A percentile compares a stretch with the other conserved stretches of the same genome.
phyloP scores from a whole-genome alignment of 495 filamentous ascomycete genomes.

The Xylaria palmicola region DNA sequence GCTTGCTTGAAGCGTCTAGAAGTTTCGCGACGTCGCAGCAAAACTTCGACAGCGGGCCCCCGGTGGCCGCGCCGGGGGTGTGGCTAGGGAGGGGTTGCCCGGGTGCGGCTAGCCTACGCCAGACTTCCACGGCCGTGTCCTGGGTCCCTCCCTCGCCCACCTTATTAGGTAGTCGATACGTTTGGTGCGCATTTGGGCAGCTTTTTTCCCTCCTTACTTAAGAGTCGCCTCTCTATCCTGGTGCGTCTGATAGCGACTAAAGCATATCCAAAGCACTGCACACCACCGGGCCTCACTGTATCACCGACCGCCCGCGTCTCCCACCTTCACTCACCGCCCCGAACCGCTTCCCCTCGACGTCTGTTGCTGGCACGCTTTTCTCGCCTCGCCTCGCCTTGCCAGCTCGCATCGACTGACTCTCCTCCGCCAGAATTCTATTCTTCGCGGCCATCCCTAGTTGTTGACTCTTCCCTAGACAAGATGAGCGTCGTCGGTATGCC shows the following conservation, averaged over 20 bases:
- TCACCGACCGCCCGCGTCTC: background rate
- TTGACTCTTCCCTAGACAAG: constrained; percentile 27
- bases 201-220: constrained; percentile 19
- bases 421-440: background rate
- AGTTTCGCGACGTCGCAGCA: constrained; percentile 11
- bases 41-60: background rate
- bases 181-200: constrained; percentile 32
- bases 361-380: background rate
- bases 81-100: constrained; percentile 14
- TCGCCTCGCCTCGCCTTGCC: background rate
- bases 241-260: background rate
- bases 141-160: constrained; percentile 9
- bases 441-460: background rate
- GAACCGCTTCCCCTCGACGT: background rate
- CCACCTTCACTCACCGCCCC: background rate
- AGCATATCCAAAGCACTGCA: background rate
- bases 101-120: constrained; percentile 18
- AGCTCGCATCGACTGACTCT: background rate
- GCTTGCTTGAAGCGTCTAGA: constrained; percentile 20
- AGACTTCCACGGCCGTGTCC: constrained; percentile 10
- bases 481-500: constrained; percentile 46
- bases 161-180: constrained; percentile 18
- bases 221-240: background rate
- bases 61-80: constrained; percentile 1
- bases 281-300: background rate